These are phyloP conservation scores for Aspergillus diversus DNA, from an alignment of 495 filamentous ascomycete genomes.

Conservation along the genomic window DNA sequence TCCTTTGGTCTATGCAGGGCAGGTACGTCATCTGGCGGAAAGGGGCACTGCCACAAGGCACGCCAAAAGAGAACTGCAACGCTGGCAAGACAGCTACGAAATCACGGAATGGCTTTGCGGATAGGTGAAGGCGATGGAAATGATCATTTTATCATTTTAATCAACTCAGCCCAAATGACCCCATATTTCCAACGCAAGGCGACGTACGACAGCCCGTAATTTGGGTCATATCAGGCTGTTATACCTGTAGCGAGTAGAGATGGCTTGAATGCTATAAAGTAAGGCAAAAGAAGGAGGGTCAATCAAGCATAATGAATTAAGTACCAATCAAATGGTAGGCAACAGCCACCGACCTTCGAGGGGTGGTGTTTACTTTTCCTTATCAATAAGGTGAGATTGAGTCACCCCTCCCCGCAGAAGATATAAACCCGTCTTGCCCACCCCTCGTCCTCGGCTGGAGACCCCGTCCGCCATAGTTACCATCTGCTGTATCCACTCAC, in stretches of 20 bases:
- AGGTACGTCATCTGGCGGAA: neutral
- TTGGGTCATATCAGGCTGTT: neutral
- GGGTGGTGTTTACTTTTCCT: neutral
- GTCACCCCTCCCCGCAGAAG: slow-evolving; percentile 17
- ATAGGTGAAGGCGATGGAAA: neutral
- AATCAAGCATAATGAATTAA: neutral
- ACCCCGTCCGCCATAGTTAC: neutral
- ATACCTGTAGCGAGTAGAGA: neutral
- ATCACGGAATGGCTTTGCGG: neutral
- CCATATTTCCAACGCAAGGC: neutral
- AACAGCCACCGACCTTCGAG: neutral
- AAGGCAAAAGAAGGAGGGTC: neutral
- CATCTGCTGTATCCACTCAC: neutral
- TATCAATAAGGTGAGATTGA: slow-evolving; percentile 19
- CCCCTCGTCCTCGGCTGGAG: slow-evolving; percentile 14
- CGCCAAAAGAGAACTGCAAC: neutral
- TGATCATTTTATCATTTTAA: neutral
- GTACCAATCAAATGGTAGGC: neutral
- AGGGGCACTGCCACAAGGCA: neutral
- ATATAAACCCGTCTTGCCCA: slow-evolving; percentile 17
- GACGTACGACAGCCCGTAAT: neutral
- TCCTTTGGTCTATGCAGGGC: neutral
- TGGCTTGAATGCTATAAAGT: neutral
- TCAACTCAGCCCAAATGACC: neutral
- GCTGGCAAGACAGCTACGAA: neutral